A percentile compares a stretch with the other conserved stretches of the same genome.
These are phyloP conservation scores for Intubia oerlemansii DNA, from an alignment of 2,329 filamentous ascomycete genomes.

Conservation along the genomic window DNA sequence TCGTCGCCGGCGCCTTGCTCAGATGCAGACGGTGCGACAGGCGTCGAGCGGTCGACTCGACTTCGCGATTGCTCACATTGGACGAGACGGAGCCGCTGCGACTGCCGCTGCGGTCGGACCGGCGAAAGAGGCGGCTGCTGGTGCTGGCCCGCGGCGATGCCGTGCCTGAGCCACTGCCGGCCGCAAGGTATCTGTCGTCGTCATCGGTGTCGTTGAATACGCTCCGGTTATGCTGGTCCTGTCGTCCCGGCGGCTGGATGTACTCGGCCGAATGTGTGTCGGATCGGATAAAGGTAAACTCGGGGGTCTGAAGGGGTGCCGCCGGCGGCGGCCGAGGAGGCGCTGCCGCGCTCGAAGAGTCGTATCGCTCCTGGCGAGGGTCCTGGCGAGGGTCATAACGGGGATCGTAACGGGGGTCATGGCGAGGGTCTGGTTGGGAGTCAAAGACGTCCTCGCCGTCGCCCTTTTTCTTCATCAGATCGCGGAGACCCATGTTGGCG, in stretches of 20 bases:
- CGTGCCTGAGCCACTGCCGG: slow-evolving; percentile 11
- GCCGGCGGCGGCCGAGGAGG: slow-evolving; percentile 12
- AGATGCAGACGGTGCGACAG: slow-evolving; percentile 55
- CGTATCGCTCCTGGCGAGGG: slow-evolving; percentile 1
- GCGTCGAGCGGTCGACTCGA: slow-evolving; percentile 8
- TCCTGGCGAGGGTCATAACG: not conserved
- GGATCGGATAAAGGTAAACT: slow-evolving; percentile 68
- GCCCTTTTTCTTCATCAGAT: slow-evolving; percentile 5
- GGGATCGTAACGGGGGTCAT: not conserved
- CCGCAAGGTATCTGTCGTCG: slow-evolving; percentile 11
- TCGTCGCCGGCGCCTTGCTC: slow-evolving; percentile 32
- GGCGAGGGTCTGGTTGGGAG: not conserved
- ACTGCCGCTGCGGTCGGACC: slow-evolving; percentile 13
- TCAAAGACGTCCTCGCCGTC: not conserved
- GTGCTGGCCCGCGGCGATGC: slow-evolving; percentile 3
- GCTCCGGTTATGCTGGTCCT: too few species aligned
- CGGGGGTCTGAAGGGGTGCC: slow-evolving; percentile 24
- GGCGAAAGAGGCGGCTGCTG: slow-evolving; percentile 11
- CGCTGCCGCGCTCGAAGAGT: not conserved
- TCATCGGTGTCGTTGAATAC: slow-evolving; percentile 9
- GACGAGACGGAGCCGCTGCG: slow-evolving; percentile 27
- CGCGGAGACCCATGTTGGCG: slow-evolving; percentile 6
- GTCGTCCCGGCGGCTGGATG: slow-evolving; percentile 50
- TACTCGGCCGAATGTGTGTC: slow-evolving; percentile 65
- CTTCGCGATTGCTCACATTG: slow-evolving; percentile 10